phyloP scores from a whole-genome alignment of 1,139 yeast species.

The Blastobotrys niveus region DNA sequence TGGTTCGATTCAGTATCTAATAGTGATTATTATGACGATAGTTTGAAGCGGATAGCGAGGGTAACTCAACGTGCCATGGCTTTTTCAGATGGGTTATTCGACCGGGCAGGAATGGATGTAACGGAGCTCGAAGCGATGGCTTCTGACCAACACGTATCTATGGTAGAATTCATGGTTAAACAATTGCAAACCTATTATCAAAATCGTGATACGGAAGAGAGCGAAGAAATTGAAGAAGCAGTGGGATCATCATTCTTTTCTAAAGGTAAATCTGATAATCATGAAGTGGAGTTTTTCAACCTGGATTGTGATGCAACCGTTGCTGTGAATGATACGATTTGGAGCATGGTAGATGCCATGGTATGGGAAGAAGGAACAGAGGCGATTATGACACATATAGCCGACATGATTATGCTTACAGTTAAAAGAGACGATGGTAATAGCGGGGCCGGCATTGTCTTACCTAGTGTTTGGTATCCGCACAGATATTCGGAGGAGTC shows the following conservation, averaged over 20 bases:
- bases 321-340: conserved; percentile 23
- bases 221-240: background rate
- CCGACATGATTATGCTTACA: conserved; percentile 39
- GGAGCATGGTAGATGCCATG: conserved; percentile 28
- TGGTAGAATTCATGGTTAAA: background rate
- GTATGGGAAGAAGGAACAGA: conserved; percentile 25
- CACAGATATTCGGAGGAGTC: conserved; percentile 40
- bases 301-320: conserved; percentile 26
- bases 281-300: conserved; percentile 18
- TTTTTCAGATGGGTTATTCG: conserved; percentile 39
- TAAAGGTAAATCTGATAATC: conserved; percentile 5
- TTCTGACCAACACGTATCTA: background rate
- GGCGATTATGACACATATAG: conserved; percentile 31
- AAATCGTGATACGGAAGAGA: background rate
- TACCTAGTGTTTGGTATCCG: conserved; percentile 41
- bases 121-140: conserved; percentile 1
- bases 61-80: conserved; percentile 44
- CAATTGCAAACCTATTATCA: background rate
- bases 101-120: conserved; percentile 6
- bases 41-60: conserved; percentile 22
- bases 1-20: conserved; percentile 49
- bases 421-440: conserved; percentile 35
- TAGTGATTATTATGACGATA: background rate
- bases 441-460: conserved; percentile 34
- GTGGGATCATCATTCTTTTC: conserved; percentile 1